Conservation (phyloP, 2,329 filamentous ascomycete species). For the Cladosporium sp. region DNA sequence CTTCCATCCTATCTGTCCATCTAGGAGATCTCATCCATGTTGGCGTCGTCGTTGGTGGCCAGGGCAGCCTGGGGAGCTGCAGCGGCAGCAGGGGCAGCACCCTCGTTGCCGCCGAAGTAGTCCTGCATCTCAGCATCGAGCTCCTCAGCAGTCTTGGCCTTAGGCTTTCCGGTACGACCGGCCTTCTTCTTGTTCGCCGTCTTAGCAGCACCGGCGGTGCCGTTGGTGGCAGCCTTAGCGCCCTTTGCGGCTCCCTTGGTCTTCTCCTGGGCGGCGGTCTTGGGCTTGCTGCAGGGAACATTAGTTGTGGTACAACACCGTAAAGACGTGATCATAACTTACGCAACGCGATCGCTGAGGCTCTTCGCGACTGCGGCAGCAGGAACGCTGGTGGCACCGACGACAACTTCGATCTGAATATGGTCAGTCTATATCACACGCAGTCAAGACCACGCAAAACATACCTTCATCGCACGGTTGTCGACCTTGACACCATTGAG, state of each 20-base stretch:
- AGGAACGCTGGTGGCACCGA: conserved; percentile 70
- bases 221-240: conserved; percentile 42
- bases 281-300: conserved; percentile 25
- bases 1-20: neutral
- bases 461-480: conserved; percentile 82
- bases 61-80: conserved; percentile 45
- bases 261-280: conserved; percentile 29
- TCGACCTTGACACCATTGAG: conserved; percentile 90
- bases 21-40: conserved; percentile 45
- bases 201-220: conserved; percentile 46
- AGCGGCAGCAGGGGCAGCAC: conserved; percentile 45
- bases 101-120: conserved; percentile 64
- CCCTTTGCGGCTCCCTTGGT: conserved; percentile 73
- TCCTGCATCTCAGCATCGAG: conserved; percentile 97
- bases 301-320: neutral
- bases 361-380: conserved; percentile 65
- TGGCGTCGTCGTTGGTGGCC: conserved; percentile 46
- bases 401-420: conserved; percentile 80
- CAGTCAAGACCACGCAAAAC: neutral
- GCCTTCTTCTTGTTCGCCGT: conserved; percentile 52
- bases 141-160: conserved; percentile 86
- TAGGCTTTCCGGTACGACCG: conserved; percentile 63
- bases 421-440: conserved; percentile 12
- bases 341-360: conserved; percentile 80
- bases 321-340: conserved; percentile 37